phyloP scores from a whole-genome alignment of 2,329 filamentous ascomycete species.

The Coleophoma eucalyptorum region DNA sequence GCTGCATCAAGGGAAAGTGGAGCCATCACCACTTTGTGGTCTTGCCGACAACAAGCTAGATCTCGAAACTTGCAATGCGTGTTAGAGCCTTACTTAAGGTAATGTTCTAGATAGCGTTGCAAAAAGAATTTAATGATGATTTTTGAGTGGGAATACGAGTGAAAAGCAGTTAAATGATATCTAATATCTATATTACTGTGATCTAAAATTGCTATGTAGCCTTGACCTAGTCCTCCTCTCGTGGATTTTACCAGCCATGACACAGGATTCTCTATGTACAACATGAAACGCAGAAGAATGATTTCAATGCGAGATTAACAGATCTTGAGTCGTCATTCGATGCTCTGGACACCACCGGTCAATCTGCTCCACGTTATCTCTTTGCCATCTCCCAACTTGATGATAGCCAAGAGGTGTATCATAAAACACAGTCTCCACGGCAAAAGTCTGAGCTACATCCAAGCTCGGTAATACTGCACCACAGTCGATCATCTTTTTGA shows the following conservation, averaged over 20 bases:
- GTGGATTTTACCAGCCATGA: neutral
- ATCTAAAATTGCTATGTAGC: neutral
- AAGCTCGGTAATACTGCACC: constrained; percentile 5
- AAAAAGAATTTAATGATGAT: too few relatives aligned
- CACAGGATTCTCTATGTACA: too few relatives aligned
- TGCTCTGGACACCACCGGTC: constrained; percentile 12
- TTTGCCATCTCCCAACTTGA: constrained; percentile 6
- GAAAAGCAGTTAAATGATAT: neutral
- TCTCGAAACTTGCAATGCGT: too few relatives aligned
- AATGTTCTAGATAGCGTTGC: too few relatives aligned
- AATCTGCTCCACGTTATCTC: constrained; percentile 1
- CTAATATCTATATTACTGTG: neutral
- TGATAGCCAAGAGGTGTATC: constrained; percentile 9
- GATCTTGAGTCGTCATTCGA: neutral
- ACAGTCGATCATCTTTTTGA: constrained; percentile 5
- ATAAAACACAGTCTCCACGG: constrained; percentile 10
- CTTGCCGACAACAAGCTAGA: too few relatives aligned
- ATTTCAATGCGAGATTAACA: neutral
- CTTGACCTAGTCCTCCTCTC: neutral
- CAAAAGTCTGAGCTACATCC: constrained; percentile 9
- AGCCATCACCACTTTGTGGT: too few relatives aligned
- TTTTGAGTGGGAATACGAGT: neutral
- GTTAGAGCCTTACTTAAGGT: too few relatives aligned
- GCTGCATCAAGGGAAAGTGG: too few relatives aligned
- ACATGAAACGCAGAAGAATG: too few relatives aligned